A percentile compares a stretch with the other conserved stretches of the same genome.
phyloP scores from a whole-genome alignment of 202 grass and related monocot genomes.

The Hordeum pubiflorum region DNA sequence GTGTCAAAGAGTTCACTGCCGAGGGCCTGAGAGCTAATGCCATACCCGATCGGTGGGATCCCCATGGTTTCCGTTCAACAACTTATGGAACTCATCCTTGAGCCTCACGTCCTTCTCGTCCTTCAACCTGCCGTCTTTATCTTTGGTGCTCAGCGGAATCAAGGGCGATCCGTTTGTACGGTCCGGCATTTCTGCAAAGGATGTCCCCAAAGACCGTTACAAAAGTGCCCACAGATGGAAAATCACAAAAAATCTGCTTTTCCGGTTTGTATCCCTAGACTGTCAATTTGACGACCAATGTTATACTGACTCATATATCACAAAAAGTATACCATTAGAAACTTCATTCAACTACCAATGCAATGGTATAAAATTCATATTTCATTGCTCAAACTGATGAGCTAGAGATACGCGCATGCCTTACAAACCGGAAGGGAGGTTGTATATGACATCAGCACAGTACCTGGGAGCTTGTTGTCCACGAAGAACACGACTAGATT shows the following conservation, averaged over 20 bases:
- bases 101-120: conserved; percentile 47
- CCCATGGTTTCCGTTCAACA: conserved; percentile 68
- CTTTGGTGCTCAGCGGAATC: conserved; percentile 68
- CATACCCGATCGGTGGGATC: conserved; percentile 82
- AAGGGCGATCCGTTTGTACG: conserved; percentile 46
- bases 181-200: conserved; percentile 83
- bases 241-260: too few species aligned
- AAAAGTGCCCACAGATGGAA: too few species aligned
- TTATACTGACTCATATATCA: too few species aligned
- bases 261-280: too few species aligned
- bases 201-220: too few species aligned
- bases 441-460: neutral
- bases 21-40: neutral
- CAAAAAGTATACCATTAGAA: too few species aligned
- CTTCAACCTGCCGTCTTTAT: conserved; percentile 49
- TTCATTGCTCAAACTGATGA: too few species aligned
- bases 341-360: neutral
- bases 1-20: too few species aligned
- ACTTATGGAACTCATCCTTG: conserved; percentile 69
- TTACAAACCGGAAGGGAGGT: too few species aligned
- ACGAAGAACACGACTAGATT: conserved; percentile 89
- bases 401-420: too few species aligned
- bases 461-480: conserved; percentile 84
- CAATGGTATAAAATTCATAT: too few species aligned
- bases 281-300: too few species aligned